A percentile compares a stretch with the other conserved stretches of the same genome.
Conservation (phyloP, 805 yeast genomes). For the Starmerella geochares region DNA sequence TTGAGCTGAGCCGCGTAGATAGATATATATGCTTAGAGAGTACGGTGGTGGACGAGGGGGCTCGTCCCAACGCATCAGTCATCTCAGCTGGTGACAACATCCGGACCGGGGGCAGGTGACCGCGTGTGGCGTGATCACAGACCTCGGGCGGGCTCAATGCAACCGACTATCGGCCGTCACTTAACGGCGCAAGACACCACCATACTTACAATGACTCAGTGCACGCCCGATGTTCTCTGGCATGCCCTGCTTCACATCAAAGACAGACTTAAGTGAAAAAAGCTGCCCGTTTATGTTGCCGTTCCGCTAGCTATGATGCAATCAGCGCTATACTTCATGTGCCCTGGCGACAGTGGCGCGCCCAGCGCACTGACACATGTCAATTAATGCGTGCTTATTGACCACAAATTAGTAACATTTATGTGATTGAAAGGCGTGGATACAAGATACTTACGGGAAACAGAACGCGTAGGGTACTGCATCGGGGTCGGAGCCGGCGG, state of each 20-base stretch:
- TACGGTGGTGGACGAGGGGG: background rate
- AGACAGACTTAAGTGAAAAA: background rate
- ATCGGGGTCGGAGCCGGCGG: background rate
- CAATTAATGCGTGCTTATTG: background rate
- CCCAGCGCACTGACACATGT: background rate
- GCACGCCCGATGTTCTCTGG: no score
- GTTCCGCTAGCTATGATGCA: background rate
- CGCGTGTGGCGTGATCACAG: conserved; percentile 2
- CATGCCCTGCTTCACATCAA: no score
- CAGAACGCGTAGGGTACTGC: background rate
- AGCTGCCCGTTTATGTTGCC: background rate
- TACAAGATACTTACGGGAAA: background rate
- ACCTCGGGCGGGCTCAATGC: background rate
- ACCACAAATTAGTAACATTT: background rate
- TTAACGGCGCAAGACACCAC: no score
- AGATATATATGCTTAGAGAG: conserved; percentile 4
- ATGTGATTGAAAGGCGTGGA: background rate
- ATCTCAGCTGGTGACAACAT: background rate
- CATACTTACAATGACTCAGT: no score
- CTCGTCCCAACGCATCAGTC: conserved; percentile 7
- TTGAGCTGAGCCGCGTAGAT: background rate
- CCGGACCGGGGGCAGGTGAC: conserved; percentile 1
- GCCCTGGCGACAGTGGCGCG: no score
- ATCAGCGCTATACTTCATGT: background rate
- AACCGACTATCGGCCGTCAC: conserved; percentile 1